Evolutionary conservation across 768 basidiomycete species (phyloP).

Genomic region (Imleria badia): DNA sequence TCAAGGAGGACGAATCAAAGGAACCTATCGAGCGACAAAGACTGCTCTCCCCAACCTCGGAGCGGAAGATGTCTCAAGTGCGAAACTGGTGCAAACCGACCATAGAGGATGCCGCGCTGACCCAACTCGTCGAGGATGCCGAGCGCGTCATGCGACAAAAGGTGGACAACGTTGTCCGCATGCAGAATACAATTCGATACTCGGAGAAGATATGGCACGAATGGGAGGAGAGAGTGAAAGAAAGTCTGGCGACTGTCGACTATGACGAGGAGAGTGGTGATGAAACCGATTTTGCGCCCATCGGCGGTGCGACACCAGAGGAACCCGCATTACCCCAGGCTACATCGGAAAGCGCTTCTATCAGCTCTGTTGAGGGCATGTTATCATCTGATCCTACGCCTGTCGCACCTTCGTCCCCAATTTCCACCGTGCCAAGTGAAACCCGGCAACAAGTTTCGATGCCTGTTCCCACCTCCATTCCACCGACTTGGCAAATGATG

Average conservation of each 20-base stretch:
- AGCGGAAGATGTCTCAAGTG: slow-evolving; percentile 80
- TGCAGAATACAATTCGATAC: slow-evolving; percentile 97
- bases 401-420: slow-evolving; percentile 53
- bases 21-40: slow-evolving; percentile 93
- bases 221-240: slow-evolving; percentile 89
- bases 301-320: slow-evolving; percentile 25
- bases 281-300: slow-evolving; percentile 40
- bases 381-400: slow-evolving; percentile 67
- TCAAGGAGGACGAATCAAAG: slow-evolving; percentile 89
- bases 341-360: slow-evolving; percentile 17
- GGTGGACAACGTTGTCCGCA: slow-evolving; percentile 89
- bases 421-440: slow-evolving; percentile 20
- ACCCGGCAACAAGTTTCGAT: slow-evolving; percentile 29
- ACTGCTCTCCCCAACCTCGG: slow-evolving; percentile 84
- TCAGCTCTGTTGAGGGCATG: slow-evolving; percentile 26
- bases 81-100: slow-evolving; percentile 85
- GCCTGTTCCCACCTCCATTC: slow-evolving; percentile 45
- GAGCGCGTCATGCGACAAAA: slow-evolving; percentile 91
- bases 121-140: slow-evolving; percentile 81
- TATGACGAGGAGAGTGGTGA: slow-evolving; percentile 54
- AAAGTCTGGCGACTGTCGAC: slow-evolving; percentile 55
- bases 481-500: slow-evolving; percentile 40
- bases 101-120: slow-evolving; percentile 82
- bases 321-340: slow-evolving; percentile 12
- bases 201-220: slow-evolving; percentile 96